Evolutionary conservation across 192 early-diverging fungal species (phyloP).

Genomic region (Chytriomyces hyalinus): DNA sequence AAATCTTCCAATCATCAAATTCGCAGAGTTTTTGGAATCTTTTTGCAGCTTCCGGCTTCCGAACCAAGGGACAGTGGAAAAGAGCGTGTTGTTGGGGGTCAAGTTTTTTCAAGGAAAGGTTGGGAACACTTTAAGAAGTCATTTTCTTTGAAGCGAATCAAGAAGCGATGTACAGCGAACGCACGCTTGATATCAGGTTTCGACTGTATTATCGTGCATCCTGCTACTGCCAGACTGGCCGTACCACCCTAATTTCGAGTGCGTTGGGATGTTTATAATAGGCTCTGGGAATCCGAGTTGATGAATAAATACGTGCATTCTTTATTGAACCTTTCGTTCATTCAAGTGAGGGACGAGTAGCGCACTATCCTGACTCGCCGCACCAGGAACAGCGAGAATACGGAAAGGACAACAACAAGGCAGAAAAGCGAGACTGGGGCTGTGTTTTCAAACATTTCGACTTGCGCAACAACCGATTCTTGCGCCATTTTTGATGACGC

Average conservation of each 20-base stretch:
- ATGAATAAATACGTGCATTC: too few relatives aligned
- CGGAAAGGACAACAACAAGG: too few relatives aligned
- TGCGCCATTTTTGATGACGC: too few relatives aligned
- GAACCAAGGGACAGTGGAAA: constrained; percentile 13
- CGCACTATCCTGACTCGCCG: too few relatives aligned
- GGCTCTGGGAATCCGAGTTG: neutral
- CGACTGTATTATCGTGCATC: neutral
- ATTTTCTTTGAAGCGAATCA: neutral
- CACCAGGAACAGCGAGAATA: too few relatives aligned
- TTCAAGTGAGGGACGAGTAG: too few relatives aligned
- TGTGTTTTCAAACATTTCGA: too few relatives aligned
- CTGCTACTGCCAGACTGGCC: neutral
- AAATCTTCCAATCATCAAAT: constrained; percentile 6
- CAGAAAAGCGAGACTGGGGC: too few relatives aligned
- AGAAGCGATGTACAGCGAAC: neutral
- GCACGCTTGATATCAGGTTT: neutral
- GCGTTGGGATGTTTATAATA: neutral
- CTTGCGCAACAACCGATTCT: too few relatives aligned
- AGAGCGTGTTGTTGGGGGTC: constrained; percentile 7
- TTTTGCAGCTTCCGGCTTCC: neutral
- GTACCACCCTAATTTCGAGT: neutral
- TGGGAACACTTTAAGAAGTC: neutral
- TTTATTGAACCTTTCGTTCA: too few relatives aligned
- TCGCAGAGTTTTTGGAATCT: constrained; percentile 8
- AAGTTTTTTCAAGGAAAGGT: constrained; percentile 13